Evolutionary conservation across 176 grass and related monocot species (phyloP), one percentile per base, ranked within the genome.

Genomic region (Bromus sterilis): DNA sequence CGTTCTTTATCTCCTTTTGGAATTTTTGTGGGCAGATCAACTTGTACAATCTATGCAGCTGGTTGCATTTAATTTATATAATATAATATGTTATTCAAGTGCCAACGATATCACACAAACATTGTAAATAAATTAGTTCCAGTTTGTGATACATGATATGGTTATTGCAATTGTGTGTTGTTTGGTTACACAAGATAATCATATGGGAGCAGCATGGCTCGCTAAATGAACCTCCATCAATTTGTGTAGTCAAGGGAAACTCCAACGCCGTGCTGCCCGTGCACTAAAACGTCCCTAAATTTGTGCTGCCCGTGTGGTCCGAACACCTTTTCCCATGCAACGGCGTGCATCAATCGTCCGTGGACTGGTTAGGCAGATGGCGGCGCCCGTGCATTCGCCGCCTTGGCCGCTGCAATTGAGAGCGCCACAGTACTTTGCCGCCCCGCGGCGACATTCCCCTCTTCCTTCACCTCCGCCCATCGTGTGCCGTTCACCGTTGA

Each of bases 111-210:
- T 16, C 24, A 20, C 82, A 44, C 32, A 62, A 15, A 65, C 76
- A 12, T 40, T 53, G 53, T 7, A 14, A 80, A 48, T 23, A 68
- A 32, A 70, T 31, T 78, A 28, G 16, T 32, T 62, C 32, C 20
- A 78, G 77, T 32, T 76, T 75, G 4, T 76, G n/a, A 35, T 75
- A 40, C 32, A 33, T 6, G 20, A 24, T 71, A 87, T 87, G 35
- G 9, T 37, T 41, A 41, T 71, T 78, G 73, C 23, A 55, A 74
- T 76, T 53, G 49, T 37, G 6, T 77, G 39, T 11, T 86, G 23
- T 89, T 53, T 69, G 31, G 20, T 64, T 72, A 64, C 40, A 20
- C 7, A 57, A 32, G 36, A 58, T 18, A 66, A 14, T 24, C 49
- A 23, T 67, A 34, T 79, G 78, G 20, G 39, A 39, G 60, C 31